Evolutionary conservation across 2,329 filamentous ascomycete species (phyloP), one percentile per base, ranked within the genome.

Genomic region (Leptographium lundbergii): DNA sequence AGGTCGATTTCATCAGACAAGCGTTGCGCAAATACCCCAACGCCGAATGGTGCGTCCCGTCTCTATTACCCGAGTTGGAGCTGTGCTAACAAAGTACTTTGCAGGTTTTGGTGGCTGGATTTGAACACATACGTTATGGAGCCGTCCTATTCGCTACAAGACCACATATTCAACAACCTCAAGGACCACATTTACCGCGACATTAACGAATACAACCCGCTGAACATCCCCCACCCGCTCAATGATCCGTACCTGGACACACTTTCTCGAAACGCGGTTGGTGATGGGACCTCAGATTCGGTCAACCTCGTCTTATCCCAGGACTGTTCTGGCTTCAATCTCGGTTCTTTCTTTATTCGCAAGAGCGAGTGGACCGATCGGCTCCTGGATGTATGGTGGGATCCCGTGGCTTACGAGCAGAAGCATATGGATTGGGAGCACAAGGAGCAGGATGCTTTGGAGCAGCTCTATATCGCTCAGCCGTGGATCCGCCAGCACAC

Each of bases 101-200:
- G n/a, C 69, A 96, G 91, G 91, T 94, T 99, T 68, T 99, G 94
- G 94, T 99, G 94, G 92, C 79, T 99, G 60, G 94, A 99, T 71
- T 82, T 97, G 47, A 95, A 96, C 74, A 99, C 94, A 3, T 95
- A 92, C 73, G 86, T 99, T 71, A 99, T 99, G 94, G 94, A 99
- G 70, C 90, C 91, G 4, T 86, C 84, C 24, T 89, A 91, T 72
- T 96, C 92, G 11, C 80, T 99, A 24, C 91, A 97, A 70, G 79
- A 81, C 51, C 92, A 99, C 72, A 83, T 99, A 66, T 96, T 99
- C 78, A 84, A 91, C 71, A 73, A 88, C 62, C 80, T 99, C 54
- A 77, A 79, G 57, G 77, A 81, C 54, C 81, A 87, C 65, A 85
- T 88, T 19, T 96, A 97, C 74, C 89, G 94, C 68, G 92, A 99